Evolutionary conservation across 495 filamentous ascomycete genomes (phyloP).

Genomic region (Entonaema liquescens): DNA sequence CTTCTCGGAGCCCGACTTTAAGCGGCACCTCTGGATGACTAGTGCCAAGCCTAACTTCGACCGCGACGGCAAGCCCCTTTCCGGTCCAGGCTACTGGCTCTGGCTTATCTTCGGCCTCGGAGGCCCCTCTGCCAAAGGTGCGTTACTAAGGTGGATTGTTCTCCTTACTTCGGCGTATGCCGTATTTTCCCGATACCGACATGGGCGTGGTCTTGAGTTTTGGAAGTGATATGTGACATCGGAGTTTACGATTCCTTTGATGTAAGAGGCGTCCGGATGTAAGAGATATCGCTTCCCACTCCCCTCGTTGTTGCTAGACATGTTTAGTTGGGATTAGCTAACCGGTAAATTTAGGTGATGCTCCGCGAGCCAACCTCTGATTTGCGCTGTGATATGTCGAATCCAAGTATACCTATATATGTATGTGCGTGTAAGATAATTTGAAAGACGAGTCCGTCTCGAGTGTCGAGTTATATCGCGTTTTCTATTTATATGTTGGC

Average conservation of each 20-base stretch:
- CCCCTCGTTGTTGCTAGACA: background rate
- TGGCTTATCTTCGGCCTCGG: conserved; percentile 57
- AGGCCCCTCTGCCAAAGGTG: conserved; percentile 55
- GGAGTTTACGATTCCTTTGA: background rate
- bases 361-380: conserved; percentile 22
- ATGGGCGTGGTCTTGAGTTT: conserved; percentile 12
- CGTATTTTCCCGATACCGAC: conserved; percentile 8
- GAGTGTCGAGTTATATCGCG: background rate
- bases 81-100: conserved; percentile 58
- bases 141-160: conserved; percentile 58
- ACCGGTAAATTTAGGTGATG: conserved; percentile 14
- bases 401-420: background rate
- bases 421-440: conserved; percentile 1
- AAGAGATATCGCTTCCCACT: background rate
- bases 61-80: conserved; percentile 70
- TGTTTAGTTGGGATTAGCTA: background rate
- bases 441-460: background rate
- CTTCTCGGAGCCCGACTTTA: conserved; percentile 62
- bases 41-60: conserved; percentile 80
- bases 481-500: background rate
- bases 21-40: conserved; percentile 65
- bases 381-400: background rate
- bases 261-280: background rate
- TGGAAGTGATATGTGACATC: background rate
- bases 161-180: conserved; percentile 46